Percentiles rank a stretch among this genome's conserved stretches.
These are phyloP conservation scores for Meyerozyma athensensis DNA, from an alignment of 1,139 yeast genomes.

Conservation along the genomic window DNA sequence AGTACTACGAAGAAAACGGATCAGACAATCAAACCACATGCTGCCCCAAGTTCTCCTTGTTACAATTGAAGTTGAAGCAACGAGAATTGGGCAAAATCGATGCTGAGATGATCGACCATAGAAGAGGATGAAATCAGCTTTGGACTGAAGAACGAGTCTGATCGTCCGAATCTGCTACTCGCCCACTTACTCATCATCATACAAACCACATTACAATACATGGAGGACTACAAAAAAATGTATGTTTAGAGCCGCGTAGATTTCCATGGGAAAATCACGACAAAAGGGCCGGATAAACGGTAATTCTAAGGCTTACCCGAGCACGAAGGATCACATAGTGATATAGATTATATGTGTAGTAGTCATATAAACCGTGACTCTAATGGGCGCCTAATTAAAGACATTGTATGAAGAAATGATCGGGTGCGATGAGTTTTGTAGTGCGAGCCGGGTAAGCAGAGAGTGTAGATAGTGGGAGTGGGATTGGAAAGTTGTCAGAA, in stretches of 20 bases:
- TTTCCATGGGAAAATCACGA: conserved; percentile 47
- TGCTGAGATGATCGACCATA: conserved; percentile 38
- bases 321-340: conserved; percentile 65
- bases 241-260: conserved; percentile 73
- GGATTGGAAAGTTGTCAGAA: too few relatives aligned
- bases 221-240: too few relatives aligned
- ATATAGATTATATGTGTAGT: conserved; percentile 46
- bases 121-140: conserved; percentile 3
- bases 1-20: conserved; percentile 51
- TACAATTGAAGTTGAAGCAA: conserved; percentile 56
- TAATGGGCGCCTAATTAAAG: conserved; percentile 84
- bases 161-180: background rate
- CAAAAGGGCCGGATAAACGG: conserved; percentile 55
- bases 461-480: too few relatives aligned
- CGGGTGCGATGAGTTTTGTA: conserved; percentile 3
- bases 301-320: conserved; percentile 86
- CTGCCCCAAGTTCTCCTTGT: conserved; percentile 57
- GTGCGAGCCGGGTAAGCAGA: conserved; percentile 3
- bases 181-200: conserved; percentile 3
- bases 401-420: conserved; percentile 56
- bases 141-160: background rate
- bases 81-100: conserved; percentile 48
- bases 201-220: background rate
- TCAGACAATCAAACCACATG: conserved; percentile 54
- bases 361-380: conserved; percentile 74